Evolutionary conservation across 129 eudicot genomes (phyloP), one percentile per base, ranked within the genome.

Genomic region (Centrapalus pauciflorus): DNA sequence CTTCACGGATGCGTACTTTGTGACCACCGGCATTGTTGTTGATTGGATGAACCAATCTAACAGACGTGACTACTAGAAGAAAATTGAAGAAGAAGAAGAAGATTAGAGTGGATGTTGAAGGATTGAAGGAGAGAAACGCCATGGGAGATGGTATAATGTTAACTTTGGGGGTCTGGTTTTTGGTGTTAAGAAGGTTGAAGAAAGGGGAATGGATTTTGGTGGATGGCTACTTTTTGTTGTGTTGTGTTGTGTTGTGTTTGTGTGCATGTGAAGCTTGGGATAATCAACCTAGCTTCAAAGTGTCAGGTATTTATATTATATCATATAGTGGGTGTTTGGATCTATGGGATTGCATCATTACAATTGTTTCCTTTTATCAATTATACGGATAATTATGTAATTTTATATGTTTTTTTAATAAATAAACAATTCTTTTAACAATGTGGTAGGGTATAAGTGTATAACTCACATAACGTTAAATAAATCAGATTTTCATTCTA

Each of bases 211-310:
- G 75, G 29, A 49, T 48, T 34, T 40, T 67, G 72, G 68, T 33
- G 26, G 37, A 52, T 14, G 76, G 76, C 30, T 34, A 32, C 17
- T 62, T 79, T 83, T 74, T 73, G 83, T 76, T 78, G 64, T 74
- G 71, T 56, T 29, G 81, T 59, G 52, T 37, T 68, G 34, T 48
- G 40, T 2, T 34, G 40, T 34, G 16, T 4, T 48, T 48, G 61
- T 64, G 75, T 72, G 87, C 92, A 82, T 83, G 95, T 81, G 85
- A 74, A 82, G 78, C 34, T 28, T 25, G 20, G 57, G 52, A 67
- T 57, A 62, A 74, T 58, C n/a, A n/a, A n/a, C n/a, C 23, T 59
- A 29, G 51, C 17, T 63, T 79, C 81, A 75, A n/a, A 28, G 81
- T 74, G 40, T 66, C 54, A 40, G 61, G 84, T 66, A 60, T 62